Conservation (phyloP, 306 rosid genomes). For the Cicer chorassanicum region DNA sequence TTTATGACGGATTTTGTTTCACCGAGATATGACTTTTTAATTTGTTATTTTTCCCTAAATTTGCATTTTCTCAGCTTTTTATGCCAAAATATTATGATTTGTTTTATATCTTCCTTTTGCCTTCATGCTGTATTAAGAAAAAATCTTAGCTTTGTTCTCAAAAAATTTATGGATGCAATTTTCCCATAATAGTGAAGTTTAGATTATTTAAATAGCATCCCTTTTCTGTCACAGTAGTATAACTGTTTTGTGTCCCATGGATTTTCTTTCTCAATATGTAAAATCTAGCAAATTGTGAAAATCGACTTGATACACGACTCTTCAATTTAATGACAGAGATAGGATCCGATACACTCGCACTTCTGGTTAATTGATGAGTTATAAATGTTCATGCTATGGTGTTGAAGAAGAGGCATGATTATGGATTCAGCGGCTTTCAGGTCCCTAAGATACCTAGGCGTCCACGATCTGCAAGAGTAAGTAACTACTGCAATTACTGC, state of each 20-base stretch:
- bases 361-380: conserved; percentile 59
- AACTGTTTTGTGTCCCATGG: conserved; percentile 17
- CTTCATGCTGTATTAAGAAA: conserved; percentile 16
- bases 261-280: background rate
- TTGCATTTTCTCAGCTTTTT: background rate
- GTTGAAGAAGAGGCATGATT: conserved; percentile 70
- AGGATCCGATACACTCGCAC: conserved; percentile 44
- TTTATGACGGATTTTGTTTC: background rate
- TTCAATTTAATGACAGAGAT: conserved; percentile 54
- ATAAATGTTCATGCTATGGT: conserved; percentile 77
- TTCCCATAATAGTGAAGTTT: background rate
- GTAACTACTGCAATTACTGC: conserved; percentile 40
- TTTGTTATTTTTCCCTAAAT: background rate
- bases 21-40: background rate
- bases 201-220: background rate
- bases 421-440: conserved; percentile 71
- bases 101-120: conserved; percentile 26
- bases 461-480: conserved; percentile 90
- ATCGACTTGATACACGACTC: conserved; percentile 35
- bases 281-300: conserved; percentile 13
- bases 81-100: conserved; percentile 14
- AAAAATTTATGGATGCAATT: background rate
- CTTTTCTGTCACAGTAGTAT: background rate
- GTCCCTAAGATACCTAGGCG: conserved; percentile 73
- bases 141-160: conserved; percentile 20